Conservation (phyloP, 176 grass and related monocot species). For the Puccinellia tenuiflora region DNA sequence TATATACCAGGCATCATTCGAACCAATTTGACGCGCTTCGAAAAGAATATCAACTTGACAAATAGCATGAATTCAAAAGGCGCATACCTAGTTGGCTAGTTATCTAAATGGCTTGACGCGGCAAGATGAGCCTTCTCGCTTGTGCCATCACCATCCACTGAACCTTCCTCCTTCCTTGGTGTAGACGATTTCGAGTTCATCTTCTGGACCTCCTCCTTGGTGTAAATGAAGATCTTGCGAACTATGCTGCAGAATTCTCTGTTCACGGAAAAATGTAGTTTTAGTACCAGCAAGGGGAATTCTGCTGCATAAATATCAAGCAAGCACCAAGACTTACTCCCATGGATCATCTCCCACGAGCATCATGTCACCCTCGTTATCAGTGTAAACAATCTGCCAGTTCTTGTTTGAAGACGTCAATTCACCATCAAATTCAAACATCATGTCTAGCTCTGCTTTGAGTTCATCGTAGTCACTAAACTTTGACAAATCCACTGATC, state of each 20-base stretch:
- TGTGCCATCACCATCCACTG: slow-evolving; percentile 17
- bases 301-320: neutral
- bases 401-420: slow-evolving; percentile 47
- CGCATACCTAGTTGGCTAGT: slow-evolving; percentile 27
- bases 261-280: slow-evolving; percentile 1
- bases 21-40: neutral
- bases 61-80: neutral
- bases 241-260: slow-evolving; percentile 89
- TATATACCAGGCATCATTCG: neutral
- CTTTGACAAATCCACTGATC: slow-evolving; percentile 90
- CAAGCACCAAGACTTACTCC: slow-evolving; percentile 51
- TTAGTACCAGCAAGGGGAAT: neutral
- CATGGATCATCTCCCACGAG: slow-evolving; percentile 98
- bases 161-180: slow-evolving; percentile 41
- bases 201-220: slow-evolving; percentile 85
- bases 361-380: slow-evolving; percentile 99
- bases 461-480: slow-evolving; percentile 67
- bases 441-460: slow-evolving; percentile 70
- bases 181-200: slow-evolving; percentile 64
- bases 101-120: slow-evolving; percentile 24
- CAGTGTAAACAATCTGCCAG: slow-evolving; percentile 91
- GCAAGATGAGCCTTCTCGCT: slow-evolving; percentile 30
- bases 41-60: neutral
- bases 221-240: slow-evolving; percentile 80
- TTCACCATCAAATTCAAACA: slow-evolving; percentile 87